Percentiles rank a stretch among this genome's conserved stretches.
These are phyloP conservation scores for Mycena vulgaris DNA, from an alignment of 768 basidiomycete genomes.

Conservation along the genomic window DNA sequence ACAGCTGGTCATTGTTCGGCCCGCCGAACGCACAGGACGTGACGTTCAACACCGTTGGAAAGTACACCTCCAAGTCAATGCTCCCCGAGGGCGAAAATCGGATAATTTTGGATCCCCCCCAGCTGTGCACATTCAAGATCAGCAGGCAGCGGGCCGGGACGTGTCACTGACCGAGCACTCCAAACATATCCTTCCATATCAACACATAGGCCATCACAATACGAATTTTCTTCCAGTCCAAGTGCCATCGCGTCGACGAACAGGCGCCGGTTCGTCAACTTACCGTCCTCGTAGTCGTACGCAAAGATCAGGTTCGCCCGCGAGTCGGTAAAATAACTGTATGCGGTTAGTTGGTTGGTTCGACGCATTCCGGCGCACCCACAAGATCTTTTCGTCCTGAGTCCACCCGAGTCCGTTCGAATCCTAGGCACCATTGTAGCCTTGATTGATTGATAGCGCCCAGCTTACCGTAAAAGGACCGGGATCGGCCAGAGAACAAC, in stretches of 20 bases:
- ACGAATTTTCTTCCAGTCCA: conserved; percentile 65
- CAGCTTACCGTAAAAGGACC: conserved; percentile 75
- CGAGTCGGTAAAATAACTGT: conserved; percentile 83
- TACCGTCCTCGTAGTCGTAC: conserved; percentile 76
- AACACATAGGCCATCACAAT: conserved; percentile 77
- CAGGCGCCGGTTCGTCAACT: conserved; percentile 68
- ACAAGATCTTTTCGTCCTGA: conserved; percentile 74
- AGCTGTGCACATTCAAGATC: conserved; percentile 56
- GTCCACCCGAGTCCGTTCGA: conserved; percentile 79
- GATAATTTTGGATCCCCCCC: conserved; percentile 75
- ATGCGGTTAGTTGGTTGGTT: conserved; percentile 20
- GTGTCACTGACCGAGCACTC: conserved; percentile 64
- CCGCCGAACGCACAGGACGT: conserved; percentile 83
- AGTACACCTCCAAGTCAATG: conserved; percentile 69
- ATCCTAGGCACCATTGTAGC: conserved; percentile 55
- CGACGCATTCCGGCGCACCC: conserved; percentile 39
- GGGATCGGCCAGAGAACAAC: conserved; percentile 68
- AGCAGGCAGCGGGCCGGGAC: conserved; percentile 18
- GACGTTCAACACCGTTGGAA: conserved; percentile 75
- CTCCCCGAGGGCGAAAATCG: conserved; percentile 69
- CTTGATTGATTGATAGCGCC: conserved; percentile 15
- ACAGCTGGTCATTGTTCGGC: conserved; percentile 72
- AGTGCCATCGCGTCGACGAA: conserved; percentile 71
- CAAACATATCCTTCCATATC: conserved; percentile 76
- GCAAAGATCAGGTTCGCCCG: conserved; percentile 76